These are phyloP conservation scores for Colletotrichum tropicale DNA, from an alignment of 2,329 filamentous ascomycete genomes.

Conservation along the genomic window DNA sequence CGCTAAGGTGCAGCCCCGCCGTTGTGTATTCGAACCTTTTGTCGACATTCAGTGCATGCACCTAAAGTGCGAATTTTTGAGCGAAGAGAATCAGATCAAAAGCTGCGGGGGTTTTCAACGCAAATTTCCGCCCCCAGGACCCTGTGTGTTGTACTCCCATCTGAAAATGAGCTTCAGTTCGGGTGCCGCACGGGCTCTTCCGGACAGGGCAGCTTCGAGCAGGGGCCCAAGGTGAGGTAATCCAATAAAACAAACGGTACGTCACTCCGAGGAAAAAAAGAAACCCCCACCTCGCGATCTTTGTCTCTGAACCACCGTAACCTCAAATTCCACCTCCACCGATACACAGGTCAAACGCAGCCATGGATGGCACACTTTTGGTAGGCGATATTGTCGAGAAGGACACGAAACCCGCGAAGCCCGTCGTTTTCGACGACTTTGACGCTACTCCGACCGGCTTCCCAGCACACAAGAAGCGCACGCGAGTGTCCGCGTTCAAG, in stretches of 20 bases:
- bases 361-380: slow-evolving; percentile 52
- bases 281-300: neutral
- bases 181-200: slow-evolving; percentile 16
- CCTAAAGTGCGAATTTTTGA: neutral
- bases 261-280: neutral
- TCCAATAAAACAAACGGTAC: neutral
- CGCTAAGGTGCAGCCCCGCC: neutral
- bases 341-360: neutral
- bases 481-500: slow-evolving; percentile 78
- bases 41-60: neutral
- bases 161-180: slow-evolving; percentile 11
- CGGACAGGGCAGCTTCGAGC: slow-evolving; percentile 3
- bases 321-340: neutral
- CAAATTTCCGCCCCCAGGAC: neutral
- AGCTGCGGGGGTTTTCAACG: neutral
- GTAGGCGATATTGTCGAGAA: slow-evolving; percentile 84
- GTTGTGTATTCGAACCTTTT: neutral
- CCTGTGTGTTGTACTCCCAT: neutral
- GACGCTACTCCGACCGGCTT: slow-evolving; percentile 72
- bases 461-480: slow-evolving; percentile 84
- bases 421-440: slow-evolving; percentile 66
- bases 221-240: slow-evolving; percentile 15
- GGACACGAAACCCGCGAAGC: slow-evolving; percentile 59
- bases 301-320: neutral
- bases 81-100: neutral